Base-by-base conservation (phyloP, 1,284 basidiomycete species). In the Vanrija sp. region DNA sequence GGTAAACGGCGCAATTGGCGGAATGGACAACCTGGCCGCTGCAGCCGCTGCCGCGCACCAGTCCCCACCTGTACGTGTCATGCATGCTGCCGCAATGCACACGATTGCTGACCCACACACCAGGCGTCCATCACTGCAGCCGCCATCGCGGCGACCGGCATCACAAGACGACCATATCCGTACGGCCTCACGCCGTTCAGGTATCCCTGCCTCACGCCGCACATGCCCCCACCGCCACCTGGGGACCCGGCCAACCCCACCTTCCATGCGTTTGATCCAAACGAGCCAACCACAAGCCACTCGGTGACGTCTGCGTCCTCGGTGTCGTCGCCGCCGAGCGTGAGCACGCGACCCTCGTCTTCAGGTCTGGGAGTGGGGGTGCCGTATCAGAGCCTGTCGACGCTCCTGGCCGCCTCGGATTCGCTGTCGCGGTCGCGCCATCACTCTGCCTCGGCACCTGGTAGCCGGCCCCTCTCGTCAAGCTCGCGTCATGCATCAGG, bases 121-220 rank as follows among this genome's bases (percentile, higher is more conserved):
- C 14, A 38, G 26, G 28, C 21, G 9, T 21, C 34, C 34, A 34
- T 34, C 34, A 34, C 34, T 15, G 34, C 40, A 18, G 40, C n/a
- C n/a, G 40, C 40, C 19, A 42, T 18, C n/a, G 40, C 40, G 1
- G 40, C 40, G 19, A 21, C 40, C n/a, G 40, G n/a, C n/a, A 15
- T 34, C 34, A 34, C 34, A 34, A 34, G 34, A 34, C 34, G 9
- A n/a, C 55, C 61, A 21, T 71, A 72, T 49, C 70, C 70, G 1
- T 64, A 62, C 42, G 68, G 68, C 45, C 43, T 70, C 6, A 67
- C 65, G 39, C 68, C 70, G 2, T 72, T 65, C 46, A 65, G 70
- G 2, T 70, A 67, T 48, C 60, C 64, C 21, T 72, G 70, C 49
- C 59, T 63, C 19, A 60, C 49, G 10, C 68, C 62, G 8, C 52